Conservation (phyloP, 208 protist species). For the Leishmania gerbilli region DNA sequence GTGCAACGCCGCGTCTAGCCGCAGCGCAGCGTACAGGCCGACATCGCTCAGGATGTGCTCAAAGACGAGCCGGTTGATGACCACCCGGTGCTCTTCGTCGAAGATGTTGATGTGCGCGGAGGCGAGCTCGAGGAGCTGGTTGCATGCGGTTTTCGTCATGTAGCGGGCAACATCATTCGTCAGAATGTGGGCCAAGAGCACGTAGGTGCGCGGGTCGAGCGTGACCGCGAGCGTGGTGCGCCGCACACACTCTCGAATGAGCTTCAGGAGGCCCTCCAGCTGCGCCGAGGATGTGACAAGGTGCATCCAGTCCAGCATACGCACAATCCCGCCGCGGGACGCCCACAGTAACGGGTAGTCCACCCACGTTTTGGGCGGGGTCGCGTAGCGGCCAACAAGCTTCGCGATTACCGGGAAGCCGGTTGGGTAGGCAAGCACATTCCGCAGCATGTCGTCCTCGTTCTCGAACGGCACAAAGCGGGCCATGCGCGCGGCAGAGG, state of each 20-base stretch:
- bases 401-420: constrained; percentile 59
- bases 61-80: constrained; percentile 85
- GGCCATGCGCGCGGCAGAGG: constrained; percentile 53
- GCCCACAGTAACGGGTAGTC: constrained; percentile 75
- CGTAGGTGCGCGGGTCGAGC: constrained; percentile 64
- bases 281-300: constrained; percentile 41
- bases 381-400: constrained; percentile 63
- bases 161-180: constrained; percentile 46
- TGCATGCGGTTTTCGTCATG: constrained; percentile 52
- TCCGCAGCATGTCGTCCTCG: constrained; percentile 52
- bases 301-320: constrained; percentile 77
- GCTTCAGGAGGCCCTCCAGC: constrained; percentile 47
- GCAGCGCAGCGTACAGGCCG: constrained; percentile 55
- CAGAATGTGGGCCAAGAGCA: constrained; percentile 67
- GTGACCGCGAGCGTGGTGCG: constrained; percentile 44
- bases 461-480: constrained; percentile 75
- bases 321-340: constrained; percentile 54
- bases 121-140: constrained; percentile 60
- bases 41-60: constrained; percentile 67
- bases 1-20: constrained; percentile 44
- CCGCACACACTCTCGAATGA: constrained; percentile 51
- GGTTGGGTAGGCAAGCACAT: constrained; percentile 37
- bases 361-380: constrained; percentile 70
- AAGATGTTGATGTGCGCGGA: constrained; percentile 47
- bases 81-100: constrained; percentile 60